Base-by-base conservation (phyloP, 2,329 filamentous ascomycete species). In the Gaeumannomyces tritici region DNA sequence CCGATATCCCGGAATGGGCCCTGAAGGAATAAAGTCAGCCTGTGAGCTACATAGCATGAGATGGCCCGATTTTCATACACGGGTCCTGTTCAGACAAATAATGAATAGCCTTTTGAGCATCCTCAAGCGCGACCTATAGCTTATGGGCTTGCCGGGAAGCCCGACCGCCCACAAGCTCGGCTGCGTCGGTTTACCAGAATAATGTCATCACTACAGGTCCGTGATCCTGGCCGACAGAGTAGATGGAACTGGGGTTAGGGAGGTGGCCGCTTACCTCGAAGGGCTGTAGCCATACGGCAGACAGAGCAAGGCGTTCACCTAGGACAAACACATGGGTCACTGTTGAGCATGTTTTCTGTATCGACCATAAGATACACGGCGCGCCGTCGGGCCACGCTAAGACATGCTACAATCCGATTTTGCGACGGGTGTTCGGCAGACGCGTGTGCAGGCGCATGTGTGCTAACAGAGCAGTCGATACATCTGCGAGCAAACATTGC, bases 131-230 rank as follows among this genome's bases (percentile, higher is more conserved):
- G n/a, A 33, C 56, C 56, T 35, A 58, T 58, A 33, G 21, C 56
- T 24, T 56, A 12, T 21, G 12, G 55, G 15, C 55, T 28, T 27
- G 6, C 12, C 12, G 18, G 27, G 24, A 15, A 56, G 55, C 24
- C 55, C 27, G 55, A 24, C 27, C 24, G 11, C 26, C 26, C 24
- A 15, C 55, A 58, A 33, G 56, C 56, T 33, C 26, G 56, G 56
- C 56, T 58, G 56, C 56, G 56, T 58, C 28, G 56, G 56, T 29
- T 58, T 58, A 58, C 56, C 56, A 58, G 42, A 56, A 27, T 26
- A 56, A 21, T 15, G 27, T 56, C 55, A 56, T 56, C 55, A 56
- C 4, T 27, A 27, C 24, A 56, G 27, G 27, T 56, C 24, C 9
- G 33, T 12, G 33, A 9, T 11, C 31, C 31, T 11, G 12, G 8